Evolutionary conservation across 2,329 filamentous ascomycete species (phyloP).

Genomic region (Parastagonospora avenae): DNA sequence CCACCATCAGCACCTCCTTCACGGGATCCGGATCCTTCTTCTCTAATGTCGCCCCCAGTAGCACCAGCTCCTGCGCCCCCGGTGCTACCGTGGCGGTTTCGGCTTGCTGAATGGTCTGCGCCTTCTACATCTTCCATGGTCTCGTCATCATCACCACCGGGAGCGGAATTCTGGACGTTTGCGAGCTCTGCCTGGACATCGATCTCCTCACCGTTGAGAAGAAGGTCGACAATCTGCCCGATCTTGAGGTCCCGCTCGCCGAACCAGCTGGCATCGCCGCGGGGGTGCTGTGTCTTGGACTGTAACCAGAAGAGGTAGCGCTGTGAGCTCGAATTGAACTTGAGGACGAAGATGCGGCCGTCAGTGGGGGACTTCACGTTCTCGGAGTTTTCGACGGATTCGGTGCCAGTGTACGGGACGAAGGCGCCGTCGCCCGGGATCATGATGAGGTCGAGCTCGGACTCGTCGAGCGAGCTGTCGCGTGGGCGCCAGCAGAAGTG

Average conservation of each 20-base stretch:
- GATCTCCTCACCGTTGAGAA: constrained; percentile 88
- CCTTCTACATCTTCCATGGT: constrained; percentile 65
- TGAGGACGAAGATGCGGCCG: constrained; percentile 90
- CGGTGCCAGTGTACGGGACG: constrained; percentile 68
- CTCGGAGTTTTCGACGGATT: constrained; percentile 59
- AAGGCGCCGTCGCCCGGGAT: constrained; percentile 89
- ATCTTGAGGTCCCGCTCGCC: constrained; percentile 86
- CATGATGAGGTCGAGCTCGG: constrained; percentile 91
- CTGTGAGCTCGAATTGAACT: constrained; percentile 90
- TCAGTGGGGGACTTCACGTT: constrained; percentile 71
- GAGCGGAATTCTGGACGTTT: constrained; percentile 59
- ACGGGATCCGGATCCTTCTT: constrained; percentile 85
- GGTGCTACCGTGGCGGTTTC: constrained; percentile 51
- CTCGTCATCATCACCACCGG: constrained; percentile 66
- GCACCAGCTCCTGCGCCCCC: constrained; percentile 86
- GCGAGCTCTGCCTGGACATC: constrained; percentile 74
- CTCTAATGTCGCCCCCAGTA: constrained; percentile 87
- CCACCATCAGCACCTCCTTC: constrained; percentile 96
- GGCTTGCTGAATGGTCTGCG: constrained; percentile 51
- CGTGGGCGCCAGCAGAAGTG: constrained; percentile 98
- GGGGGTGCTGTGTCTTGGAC: constrained; percentile 78
- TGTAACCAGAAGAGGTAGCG: constrained; percentile 96
- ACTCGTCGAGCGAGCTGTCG: constrained; percentile 68
- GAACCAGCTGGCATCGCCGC: constrained; percentile 75
- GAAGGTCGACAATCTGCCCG: constrained; percentile 80